Base-by-base conservation (phyloP, 495 filamentous ascomycete species). In the Neurospora africana region DNA sequence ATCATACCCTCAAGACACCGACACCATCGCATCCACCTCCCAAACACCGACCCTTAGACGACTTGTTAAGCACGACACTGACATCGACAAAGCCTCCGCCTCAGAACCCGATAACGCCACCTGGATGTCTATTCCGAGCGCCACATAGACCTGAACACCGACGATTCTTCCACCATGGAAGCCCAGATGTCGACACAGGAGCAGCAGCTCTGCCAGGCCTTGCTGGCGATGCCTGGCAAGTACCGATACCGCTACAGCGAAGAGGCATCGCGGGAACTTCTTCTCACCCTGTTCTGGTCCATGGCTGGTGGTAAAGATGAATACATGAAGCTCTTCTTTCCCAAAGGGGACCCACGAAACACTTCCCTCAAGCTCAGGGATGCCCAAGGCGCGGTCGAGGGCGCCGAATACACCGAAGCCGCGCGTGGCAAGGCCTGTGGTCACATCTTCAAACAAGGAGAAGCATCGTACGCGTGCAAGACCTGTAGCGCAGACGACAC, bases 361-460 rank as follows among this genome's bases (percentile, higher is more conserved):
- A 40, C 23, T 27, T 70, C 76, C 38, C 92, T 94, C 89, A 94
- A 90, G 76, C 83, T 98, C 37, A 86, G 90, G 43, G 88, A 91
- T 70, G 94, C 93, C 27, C 96, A 98, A 78, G 95, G 95, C n/a
- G 91, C 93, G 10, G 85, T 91, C 67, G 94, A 97, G 75, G 95
- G 95, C 13, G 93, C 95, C 5, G 95, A 99, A 79, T 99, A 98
- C 80, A 96, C 92, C 68, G 92, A 93, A 74, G 91, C 91, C 38
- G 95, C 96, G 61, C 88, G 94, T 75, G 95, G 95, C 68, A 97
- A 95, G 79, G 89, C 92, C n/a, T 99, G 95, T 78, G 95, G 95
- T 9, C 95, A 99, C 83, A 98, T 99, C 73, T 96, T 98, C 85
- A 91, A 92, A 79, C 85, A 85, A 36, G 95, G 94, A 3, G 95